Percentiles rank a stretch among this genome's conserved stretches.
phyloP scores from a whole-genome alignment of 2,329 filamentous ascomycete genomes.

The Didymosphaeria variabile region DNA sequence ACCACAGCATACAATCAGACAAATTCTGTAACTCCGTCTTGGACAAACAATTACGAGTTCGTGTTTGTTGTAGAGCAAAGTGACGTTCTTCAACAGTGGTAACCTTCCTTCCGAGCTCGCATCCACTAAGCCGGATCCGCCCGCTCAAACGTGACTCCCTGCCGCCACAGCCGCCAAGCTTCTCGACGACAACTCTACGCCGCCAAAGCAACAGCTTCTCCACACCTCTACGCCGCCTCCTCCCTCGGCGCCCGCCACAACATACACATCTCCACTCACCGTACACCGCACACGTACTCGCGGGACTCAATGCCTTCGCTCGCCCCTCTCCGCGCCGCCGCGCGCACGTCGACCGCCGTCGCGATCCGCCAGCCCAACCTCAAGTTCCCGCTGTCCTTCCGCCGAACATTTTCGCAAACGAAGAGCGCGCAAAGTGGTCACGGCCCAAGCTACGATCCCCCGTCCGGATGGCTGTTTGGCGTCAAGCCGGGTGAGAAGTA shows the following conservation, averaged over 20 bases:
- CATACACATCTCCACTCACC: conserved; percentile 15
- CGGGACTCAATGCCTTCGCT: conserved; percentile 35
- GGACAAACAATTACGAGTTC: background rate
- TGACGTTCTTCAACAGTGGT: background rate
- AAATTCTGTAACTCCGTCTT: background rate
- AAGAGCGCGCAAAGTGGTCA: conserved; percentile 52
- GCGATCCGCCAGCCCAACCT: conserved; percentile 29
- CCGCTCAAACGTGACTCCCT: background rate
- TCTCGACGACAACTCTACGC: conserved; percentile 1
- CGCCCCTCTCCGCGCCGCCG: conserved; percentile 31
- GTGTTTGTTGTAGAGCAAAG: background rate
- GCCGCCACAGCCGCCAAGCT: conserved; percentile 11
- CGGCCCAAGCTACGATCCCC: conserved; percentile 86
- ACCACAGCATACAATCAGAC: background rate
- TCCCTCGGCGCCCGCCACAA: conserved; percentile 1
- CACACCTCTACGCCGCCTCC: conserved; percentile 8
- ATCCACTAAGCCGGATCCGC: conserved; percentile 5
- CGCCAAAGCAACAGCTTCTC: background rate
- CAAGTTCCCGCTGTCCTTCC: conserved; percentile 26
- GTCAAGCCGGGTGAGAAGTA: conserved; percentile 95
- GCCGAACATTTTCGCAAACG: conserved; percentile 37
- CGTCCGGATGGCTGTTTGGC: conserved; percentile 90
- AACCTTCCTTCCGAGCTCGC: background rate
- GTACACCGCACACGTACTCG: background rate
- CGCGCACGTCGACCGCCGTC: conserved; percentile 33